A percentile compares a stretch with the other conserved stretches of the same genome.
Conservation (phyloP, 352 stramenopile species). For the Phytopythium litorale region DNA sequence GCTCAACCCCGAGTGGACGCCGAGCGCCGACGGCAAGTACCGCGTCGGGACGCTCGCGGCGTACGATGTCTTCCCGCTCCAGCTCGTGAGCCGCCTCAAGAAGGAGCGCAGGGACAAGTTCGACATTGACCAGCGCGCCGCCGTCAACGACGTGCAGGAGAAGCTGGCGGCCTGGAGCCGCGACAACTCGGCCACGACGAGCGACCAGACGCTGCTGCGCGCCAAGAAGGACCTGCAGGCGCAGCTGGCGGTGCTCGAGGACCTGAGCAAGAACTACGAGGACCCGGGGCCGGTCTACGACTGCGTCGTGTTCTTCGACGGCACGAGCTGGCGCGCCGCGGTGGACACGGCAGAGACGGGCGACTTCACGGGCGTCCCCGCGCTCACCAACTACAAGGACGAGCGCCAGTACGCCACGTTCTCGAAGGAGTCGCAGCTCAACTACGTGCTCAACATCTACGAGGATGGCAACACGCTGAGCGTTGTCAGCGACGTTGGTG, state of each 20-base stretch:
- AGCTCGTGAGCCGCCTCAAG: conserved; percentile 69
- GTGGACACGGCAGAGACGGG: conserved; percentile 84
- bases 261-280: conserved; percentile 70
- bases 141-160: conserved; percentile 62
- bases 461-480: conserved; percentile 90
- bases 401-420: conserved; percentile 86
- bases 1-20: conserved; percentile 71
- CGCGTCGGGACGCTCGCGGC: conserved; percentile 81
- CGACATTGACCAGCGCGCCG: conserved; percentile 56
- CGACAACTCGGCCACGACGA: conserved; percentile 67
- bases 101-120: conserved; percentile 84
- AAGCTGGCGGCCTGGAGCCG: conserved; percentile 53
- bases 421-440: conserved; percentile 90
- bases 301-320: conserved; percentile 89
- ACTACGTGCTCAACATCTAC: conserved; percentile 95
- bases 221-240: conserved; percentile 84
- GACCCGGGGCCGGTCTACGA: conserved; percentile 94
- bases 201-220: conserved; percentile 36
- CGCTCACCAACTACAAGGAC: conserved; percentile 76
- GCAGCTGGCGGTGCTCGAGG: conserved; percentile 63
- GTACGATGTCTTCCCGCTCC: conserved; percentile 88
- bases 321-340: conserved; percentile 68
- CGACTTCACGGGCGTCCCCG: conserved; percentile 65
- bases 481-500: conserved; percentile 91
- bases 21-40: conserved; percentile 59